Base-by-base conservation (phyloP, 2,329 filamentous ascomycete species). In the Penicillium frequentans region DNA sequence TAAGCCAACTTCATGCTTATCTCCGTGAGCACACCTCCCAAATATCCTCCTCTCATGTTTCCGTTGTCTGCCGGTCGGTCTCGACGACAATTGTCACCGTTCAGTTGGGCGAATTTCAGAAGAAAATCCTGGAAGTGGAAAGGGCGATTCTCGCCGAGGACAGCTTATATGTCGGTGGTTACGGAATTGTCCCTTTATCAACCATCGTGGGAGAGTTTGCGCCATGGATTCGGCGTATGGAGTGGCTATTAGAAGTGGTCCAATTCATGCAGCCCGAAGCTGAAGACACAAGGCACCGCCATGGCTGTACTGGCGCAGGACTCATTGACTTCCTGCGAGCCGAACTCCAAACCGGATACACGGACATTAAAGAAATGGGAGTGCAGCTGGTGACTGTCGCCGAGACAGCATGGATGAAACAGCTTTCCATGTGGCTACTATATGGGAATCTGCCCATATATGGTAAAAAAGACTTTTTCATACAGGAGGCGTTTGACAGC, bases 171-270 rank as follows among this genome's bases (percentile, higher is more conserved):
- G 93, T 98, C 1, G 93, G 93, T 43, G 93, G 90, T 1, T 96
- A 97, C 72, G 89, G 93, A 60, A 96, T 96, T 60, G 93, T 98
- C 23, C 93, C 95, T 3, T 77, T 99, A 65, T 96, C 95, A 49
- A 88, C 88, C 1, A 83, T 98, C 21, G 86, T 96, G 27, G 84
- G 84, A 5, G 89, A 95, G 68, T 97, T 98, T 68, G 86, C 89
- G n/a, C 88, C 85, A 44, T 98, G 93, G 93, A 89, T 84, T 47
- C 84, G 91, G 65, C 82, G 87, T 35, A 84, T 98, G 80, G 88
- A 93, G 67, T 98, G 93, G 91, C 81, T 97, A 21, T 90, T 89
- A 86, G 82, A 86, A 31, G 77, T 93, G 48, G 83, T 85, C 33
- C 82, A 84, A 64, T 90, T 90, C 64, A 90, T 97, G 72, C 75